Base-by-base conservation (phyloP, 2,329 filamentous ascomycete genomes). In the Cryphonectria japonica region DNA sequence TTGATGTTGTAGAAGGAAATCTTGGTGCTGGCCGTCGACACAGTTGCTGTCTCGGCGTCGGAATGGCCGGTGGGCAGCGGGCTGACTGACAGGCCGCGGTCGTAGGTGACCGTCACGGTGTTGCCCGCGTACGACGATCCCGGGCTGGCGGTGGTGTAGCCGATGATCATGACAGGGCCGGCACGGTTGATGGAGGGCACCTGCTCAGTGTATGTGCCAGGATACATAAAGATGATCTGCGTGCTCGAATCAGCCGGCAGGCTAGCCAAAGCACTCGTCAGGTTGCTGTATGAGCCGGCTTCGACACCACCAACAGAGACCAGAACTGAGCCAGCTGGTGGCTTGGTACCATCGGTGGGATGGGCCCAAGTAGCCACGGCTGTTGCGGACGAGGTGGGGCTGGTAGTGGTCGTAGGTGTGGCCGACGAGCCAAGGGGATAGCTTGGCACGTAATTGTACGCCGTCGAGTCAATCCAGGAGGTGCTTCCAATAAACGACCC, bases 1-100 rank as follows among this genome's bases (percentile, higher is more conserved):
- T 83, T 87, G 76, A 90, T 81, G 73, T 89, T 90, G 80, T 90
- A 90, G 22, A 74, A 86, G 87, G 73, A 89, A 82, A 75, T 86
- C 83, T 63, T 61, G 50, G 52, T 70, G 19, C 78, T 77, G 2
- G 85, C 82, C 73, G 79, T 78, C 37, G 82, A 77, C 14, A 83
- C 75, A 0, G 80, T 82, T 8, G 78, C 82, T 0, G 79, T 88
- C 66, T 76, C 75, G 69, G 89, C 88, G 71, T 90, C 85, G 74
- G 77, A 85, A 43, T 81, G 73, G 14, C 67, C 67, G 32, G 67
- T 68, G 16, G 66, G 65, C 19, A 68, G 61, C 37, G 64, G 59
- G 43, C 57, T 64, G 9, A 71, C 66, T 26, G 66, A 68, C 16
- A 68, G 46, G 1, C 80, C 80, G 63, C 82, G 78, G 34, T 82